Conservation (phyloP, 2,329 filamentous ascomycete genomes). For the Dothistroma septosporum region DNA sequence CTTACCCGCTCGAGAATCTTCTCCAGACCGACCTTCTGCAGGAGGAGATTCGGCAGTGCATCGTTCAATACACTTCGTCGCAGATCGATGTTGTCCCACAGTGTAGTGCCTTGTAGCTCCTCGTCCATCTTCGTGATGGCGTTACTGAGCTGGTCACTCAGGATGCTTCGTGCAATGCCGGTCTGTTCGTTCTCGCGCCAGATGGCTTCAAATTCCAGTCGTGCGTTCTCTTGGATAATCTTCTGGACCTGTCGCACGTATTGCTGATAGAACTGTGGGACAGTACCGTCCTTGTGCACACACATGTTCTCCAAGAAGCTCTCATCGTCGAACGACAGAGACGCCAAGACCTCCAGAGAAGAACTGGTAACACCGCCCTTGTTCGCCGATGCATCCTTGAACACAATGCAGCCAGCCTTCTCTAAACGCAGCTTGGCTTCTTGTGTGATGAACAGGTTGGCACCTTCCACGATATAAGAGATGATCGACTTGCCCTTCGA, state of each 20-base stretch:
- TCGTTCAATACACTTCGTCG: slow-evolving; percentile 74
- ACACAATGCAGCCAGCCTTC: slow-evolving; percentile 88
- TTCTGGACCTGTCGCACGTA: slow-evolving; percentile 91
- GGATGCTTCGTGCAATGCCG: slow-evolving; percentile 71
- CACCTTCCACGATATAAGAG: slow-evolving; percentile 95
- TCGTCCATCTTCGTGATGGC: slow-evolving; percentile 97
- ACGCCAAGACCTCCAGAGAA: slow-evolving; percentile 90
- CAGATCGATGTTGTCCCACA: slow-evolving; percentile 81
- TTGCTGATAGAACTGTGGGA: slow-evolving; percentile 84
- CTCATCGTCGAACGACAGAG: slow-evolving; percentile 86
- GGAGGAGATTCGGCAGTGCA: slow-evolving; percentile 76
- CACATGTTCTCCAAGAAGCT: slow-evolving; percentile 94
- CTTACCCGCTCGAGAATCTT: slow-evolving; percentile 74
- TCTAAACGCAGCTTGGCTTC: slow-evolving; percentile 94
- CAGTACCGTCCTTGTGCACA: slow-evolving; percentile 67
- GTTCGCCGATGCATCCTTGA: slow-evolving; percentile 97
- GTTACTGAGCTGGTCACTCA: slow-evolving; percentile 84
- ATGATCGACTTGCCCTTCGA: slow-evolving; percentile 80
- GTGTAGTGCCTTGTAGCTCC: slow-evolving; percentile 85
- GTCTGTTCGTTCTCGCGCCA: slow-evolving; percentile 90
- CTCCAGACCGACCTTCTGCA: slow-evolving; percentile 87
- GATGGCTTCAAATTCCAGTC: slow-evolving; percentile 94
- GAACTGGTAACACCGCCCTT: slow-evolving; percentile 98
- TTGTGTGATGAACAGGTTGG: slow-evolving; percentile 98
- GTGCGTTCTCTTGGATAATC: slow-evolving; percentile 85